phyloP scores from a whole-genome alignment of 495 filamentous ascomycete species.

The Penicillium crystallinum region DNA sequence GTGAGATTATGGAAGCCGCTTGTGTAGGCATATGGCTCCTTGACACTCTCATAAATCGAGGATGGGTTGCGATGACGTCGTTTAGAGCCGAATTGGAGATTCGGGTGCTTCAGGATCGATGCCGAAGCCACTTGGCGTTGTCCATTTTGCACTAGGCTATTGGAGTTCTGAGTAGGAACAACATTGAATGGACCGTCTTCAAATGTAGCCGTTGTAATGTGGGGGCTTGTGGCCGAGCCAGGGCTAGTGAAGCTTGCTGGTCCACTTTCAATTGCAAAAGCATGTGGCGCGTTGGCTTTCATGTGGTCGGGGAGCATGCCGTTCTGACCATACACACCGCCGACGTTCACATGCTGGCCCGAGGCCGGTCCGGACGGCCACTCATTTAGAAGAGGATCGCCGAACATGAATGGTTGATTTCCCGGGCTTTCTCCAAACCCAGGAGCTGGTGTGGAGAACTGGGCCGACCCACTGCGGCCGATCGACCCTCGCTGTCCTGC shows the following conservation, averaged over 20 bases:
- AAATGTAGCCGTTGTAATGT: conserved; percentile 34
- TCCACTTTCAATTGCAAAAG: conserved; percentile 66
- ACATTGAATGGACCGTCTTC: conserved; percentile 33
- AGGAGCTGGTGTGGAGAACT: conserved; percentile 40
- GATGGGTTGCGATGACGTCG: conserved; percentile 68
- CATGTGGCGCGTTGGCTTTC: conserved; percentile 54
- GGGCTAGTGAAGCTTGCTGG: conserved; percentile 60
- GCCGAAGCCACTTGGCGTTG: conserved; percentile 39
- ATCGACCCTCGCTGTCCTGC: conserved; percentile 46
- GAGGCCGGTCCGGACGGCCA: conserved; percentile 39
- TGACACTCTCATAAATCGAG: conserved; percentile 81
- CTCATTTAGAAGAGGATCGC: conserved; percentile 44
- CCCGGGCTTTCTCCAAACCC: conserved; percentile 42
- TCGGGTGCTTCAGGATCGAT: conserved; percentile 44
- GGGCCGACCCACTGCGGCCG: conserved; percentile 43
- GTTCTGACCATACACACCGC: conserved; percentile 39
- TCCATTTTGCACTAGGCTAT: conserved; percentile 31
- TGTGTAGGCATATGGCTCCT: conserved; percentile 85
- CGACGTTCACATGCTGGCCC: conserved; percentile 39
- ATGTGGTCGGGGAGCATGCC: conserved; percentile 39
- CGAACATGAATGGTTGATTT: conserved; percentile 45
- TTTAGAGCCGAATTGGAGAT: conserved; percentile 41
- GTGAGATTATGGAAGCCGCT: conserved; percentile 85
- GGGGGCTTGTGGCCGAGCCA: conserved; percentile 46
- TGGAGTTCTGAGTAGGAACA: conserved; percentile 23